Evolutionary conservation across 345 rosid species (phyloP).

Genomic region (Litchi chinensis): DNA sequence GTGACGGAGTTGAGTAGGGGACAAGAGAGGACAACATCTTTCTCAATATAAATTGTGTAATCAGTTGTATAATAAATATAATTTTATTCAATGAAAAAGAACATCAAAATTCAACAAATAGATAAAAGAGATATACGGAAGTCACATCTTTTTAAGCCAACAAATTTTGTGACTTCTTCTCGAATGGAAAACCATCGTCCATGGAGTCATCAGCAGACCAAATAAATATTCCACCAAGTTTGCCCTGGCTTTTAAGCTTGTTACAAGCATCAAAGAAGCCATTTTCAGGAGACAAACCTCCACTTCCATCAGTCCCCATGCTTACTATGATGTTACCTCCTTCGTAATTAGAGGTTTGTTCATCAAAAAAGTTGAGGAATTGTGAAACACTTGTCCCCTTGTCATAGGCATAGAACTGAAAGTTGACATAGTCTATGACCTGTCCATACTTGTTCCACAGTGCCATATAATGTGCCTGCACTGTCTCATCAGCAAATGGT

Average conservation of each 20-base stretch:
- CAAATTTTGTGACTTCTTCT: conserved; percentile 41
- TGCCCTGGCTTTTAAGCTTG: conserved; percentile 31
- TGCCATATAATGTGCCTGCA: conserved; percentile 50
- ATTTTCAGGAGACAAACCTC: conserved; percentile 44
- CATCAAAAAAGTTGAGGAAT: conserved; percentile 37
- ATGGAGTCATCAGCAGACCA: conserved; percentile 71
- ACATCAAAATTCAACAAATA: neutral
- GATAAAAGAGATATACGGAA: neutral
- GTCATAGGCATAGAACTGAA: conserved; percentile 57
- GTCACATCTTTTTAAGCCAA: conserved; percentile 25
- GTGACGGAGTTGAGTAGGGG: too few relatives aligned
- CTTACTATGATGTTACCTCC: conserved; percentile 51
- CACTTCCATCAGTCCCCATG: conserved; percentile 46
- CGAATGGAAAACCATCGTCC: conserved; percentile 39
- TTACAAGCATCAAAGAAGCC: conserved; percentile 52
- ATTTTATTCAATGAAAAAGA: neutral
- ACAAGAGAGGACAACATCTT: too few relatives aligned
- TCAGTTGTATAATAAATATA: neutral
- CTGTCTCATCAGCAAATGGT: conserved; percentile 38
- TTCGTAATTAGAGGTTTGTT: conserved; percentile 43
- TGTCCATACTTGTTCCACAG: conserved; percentile 56
- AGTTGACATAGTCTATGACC: conserved; percentile 60
- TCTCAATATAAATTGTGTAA: neutral
- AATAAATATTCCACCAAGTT: conserved; percentile 57
- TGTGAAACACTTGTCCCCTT: conserved; percentile 41